Base-by-base conservation (phyloP, 345 rosid species). In the Schrenkiella parvula region DNA sequence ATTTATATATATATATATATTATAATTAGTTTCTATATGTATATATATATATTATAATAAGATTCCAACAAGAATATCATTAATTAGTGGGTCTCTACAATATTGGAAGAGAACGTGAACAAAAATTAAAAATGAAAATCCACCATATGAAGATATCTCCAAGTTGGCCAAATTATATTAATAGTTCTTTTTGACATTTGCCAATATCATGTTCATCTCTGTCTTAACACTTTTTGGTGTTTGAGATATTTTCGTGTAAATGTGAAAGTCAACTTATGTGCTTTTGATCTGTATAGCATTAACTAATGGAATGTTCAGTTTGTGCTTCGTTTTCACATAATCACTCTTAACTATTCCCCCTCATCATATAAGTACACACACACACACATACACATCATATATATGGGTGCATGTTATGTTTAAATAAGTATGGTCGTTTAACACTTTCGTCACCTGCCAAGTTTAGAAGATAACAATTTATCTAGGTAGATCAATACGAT, bases 121-220 rank as follows among this genome's bases (percentile, higher is more conserved):
- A 69, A 64, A 31, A 44, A 21, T 63, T 64, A 53, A 62, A 61
- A 42, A 34, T 8, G 43, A 41, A 26, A 75, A 54, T 13, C 26
- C 56, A 68, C 42, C 57, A 52, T 53, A 29, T 28, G 37, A 42
- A 46, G 44, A 59, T 63, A 47, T 38, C 53, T 38, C 66, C 71
- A 38, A 76, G 75, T 76, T 64, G 71, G 46, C 71, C 62, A 56
- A 57, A n/a, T n/a, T n/a, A 70, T 54, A 70, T 37, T 70, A 64
- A 70, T 70, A 70, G 10, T 63, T 63, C 66, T 64, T 76, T 76
- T 76, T 76, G 75, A 70, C 70, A 70, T 35, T 23, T 52, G 34
- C 1, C 35, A 62, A 56, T 63, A 46, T 14, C 51, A 41, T 32
- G 64, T 22, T 63, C 43, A 62, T 59, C 53, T 52, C 19, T 62